Base-by-base conservation (phyloP, 2,329 filamentous ascomycete genomes). In the Neoascochyta sp. region DNA sequence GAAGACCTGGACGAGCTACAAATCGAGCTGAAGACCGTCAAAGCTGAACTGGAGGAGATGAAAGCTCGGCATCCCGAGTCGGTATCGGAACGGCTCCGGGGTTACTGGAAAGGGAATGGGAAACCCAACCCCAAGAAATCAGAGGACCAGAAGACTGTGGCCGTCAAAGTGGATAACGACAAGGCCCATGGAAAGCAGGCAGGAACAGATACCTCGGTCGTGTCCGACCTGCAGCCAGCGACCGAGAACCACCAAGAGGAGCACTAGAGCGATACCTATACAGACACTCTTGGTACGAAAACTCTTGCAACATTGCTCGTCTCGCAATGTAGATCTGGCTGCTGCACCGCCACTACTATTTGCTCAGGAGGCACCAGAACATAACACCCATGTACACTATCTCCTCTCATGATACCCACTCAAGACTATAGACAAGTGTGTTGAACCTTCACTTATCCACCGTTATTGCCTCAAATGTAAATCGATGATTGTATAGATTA, bases 1-100 rank as follows among this genome's bases (percentile, higher is more conserved):
- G 76, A 80, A 33, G 66, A 77, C 13, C 48, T 84, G 9, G 69
- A 70, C 23, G 72, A 75, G 36, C 54, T 83, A 2, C 76, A 81
- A 52, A 63, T 72, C 13, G 60, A 66, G 34, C 47, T 64, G 7
- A 57, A 54, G 24, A 43, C 51, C 9, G 44, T 65, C 20, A 58
- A 62, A 37, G 53, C 54, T 8, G 62, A 70, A 41, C 47, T 70
- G 15, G 61, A 63, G 31, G 57, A 63, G 27, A 41, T 66, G 23
- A 64, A 66, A 32, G 61, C 63, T 23, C 45, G 43, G 17, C 52
- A 59, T 9, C 43, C 53, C 5, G 47, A 57, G 22, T 43, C 52
- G 6, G 43, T 36, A 5, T 40, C 47, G n/a, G 40, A 50, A 14
- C 43, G 43, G 31, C 28, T 61, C 22, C 32, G 60, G n/a, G 49